Conservation (phyloP, 345 rosid species). For the Adansonia digitata region DNA sequence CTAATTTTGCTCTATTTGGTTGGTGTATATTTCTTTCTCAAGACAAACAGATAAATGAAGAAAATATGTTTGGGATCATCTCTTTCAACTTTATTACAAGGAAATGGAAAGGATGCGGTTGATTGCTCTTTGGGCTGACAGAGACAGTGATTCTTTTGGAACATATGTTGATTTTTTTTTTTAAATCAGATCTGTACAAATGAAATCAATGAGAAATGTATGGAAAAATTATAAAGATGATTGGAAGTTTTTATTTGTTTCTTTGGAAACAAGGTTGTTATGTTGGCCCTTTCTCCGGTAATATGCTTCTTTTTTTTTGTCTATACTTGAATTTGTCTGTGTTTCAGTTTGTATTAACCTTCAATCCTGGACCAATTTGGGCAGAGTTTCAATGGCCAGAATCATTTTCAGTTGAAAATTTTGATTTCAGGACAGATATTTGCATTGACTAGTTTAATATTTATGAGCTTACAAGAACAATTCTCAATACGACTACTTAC, state of each 20-base stretch:
- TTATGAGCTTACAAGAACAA: too few species aligned
- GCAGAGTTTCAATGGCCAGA: not conserved
- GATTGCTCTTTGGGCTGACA: conserved; percentile 9
- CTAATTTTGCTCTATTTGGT: not conserved
- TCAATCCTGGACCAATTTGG: not conserved
- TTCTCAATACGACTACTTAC: too few species aligned
- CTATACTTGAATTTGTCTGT: not conserved
- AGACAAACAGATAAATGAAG: conserved; percentile 4
- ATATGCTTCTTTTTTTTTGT: not conserved
- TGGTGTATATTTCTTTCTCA: not conserved
- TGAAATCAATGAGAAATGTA: not conserved
- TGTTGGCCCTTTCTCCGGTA: not conserved
- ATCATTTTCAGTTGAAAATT: too few species aligned
- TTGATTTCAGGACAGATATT: too few species aligned
- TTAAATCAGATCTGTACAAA: conserved; percentile 9
- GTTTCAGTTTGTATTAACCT: not conserved
- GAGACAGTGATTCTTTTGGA: conserved; percentile 9
- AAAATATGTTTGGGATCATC: conserved; percentile 1
- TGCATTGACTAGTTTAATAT: too few species aligned
- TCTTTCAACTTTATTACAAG: not conserved
- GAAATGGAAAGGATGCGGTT: not conserved
- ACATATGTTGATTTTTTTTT: not conserved
- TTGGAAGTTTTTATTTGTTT: not conserved
- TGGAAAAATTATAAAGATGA: not conserved
- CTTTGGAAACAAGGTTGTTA: not conserved